Conservation (phyloP, 495 filamentous ascomycete species). For the Aspergillus incahuasiensis region DNA sequence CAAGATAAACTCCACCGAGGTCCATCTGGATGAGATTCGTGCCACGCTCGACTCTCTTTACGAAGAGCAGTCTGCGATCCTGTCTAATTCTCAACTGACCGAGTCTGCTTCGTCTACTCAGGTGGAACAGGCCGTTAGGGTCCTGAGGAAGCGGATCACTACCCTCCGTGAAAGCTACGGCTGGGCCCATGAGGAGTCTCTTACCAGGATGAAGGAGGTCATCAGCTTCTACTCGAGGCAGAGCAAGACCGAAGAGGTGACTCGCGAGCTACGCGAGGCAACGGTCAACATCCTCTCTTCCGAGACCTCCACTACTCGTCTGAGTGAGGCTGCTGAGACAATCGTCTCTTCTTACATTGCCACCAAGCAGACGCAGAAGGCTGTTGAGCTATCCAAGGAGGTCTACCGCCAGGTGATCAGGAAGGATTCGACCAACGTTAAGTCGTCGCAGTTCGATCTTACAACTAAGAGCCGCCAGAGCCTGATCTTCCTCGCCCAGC, state of each 20-base stretch:
- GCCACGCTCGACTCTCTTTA: constrained; percentile 35
- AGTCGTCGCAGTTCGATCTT: constrained; percentile 25
- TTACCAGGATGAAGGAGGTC: constrained; percentile 32
- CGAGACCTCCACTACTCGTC: constrained; percentile 26
- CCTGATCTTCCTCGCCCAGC: constrained; percentile 37
- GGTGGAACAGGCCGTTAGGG: constrained; percentile 26
- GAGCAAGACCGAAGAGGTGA: constrained; percentile 25
- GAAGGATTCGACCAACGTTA: constrained; percentile 20
- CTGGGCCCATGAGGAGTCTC: constrained; percentile 39
- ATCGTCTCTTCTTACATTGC: constrained; percentile 35
- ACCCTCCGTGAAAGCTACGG: constrained; percentile 30
- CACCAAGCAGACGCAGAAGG: constrained; percentile 29
- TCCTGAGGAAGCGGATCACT: constrained; percentile 29
- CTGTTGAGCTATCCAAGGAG: constrained; percentile 31
- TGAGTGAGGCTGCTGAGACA: constrained; percentile 27
- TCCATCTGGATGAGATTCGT: constrained; percentile 28
- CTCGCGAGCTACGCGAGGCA: constrained; percentile 32
- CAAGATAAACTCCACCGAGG: constrained; percentile 26
- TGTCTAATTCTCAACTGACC: constrained; percentile 15
- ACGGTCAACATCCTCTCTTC: constrained; percentile 32
- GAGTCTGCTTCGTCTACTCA: constrained; percentile 27
- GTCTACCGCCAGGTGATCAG: constrained; percentile 35
- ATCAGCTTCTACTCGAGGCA: constrained; percentile 32
- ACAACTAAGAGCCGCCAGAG: constrained; percentile 34
- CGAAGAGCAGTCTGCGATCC: constrained; percentile 32